phyloP scores from a whole-genome alignment of 208 protist genomes.

The Leptomonas pyrrhocoris region DNA sequence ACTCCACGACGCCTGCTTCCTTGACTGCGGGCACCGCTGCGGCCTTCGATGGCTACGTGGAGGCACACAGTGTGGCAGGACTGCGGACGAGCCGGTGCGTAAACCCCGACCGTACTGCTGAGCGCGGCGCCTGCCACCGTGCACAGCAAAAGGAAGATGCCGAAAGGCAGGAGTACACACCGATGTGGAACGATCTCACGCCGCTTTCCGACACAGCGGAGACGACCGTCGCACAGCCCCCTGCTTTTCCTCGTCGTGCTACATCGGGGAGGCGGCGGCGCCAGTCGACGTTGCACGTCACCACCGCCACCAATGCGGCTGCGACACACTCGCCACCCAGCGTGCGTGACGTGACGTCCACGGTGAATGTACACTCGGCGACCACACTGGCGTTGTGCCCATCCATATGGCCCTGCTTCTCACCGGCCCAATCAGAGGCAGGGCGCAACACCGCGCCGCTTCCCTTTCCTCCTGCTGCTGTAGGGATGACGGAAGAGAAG shows the following conservation, averaged over 20 bases:
- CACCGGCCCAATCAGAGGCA: not conserved
- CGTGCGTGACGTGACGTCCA: too few relatives aligned
- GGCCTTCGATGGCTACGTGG: not conserved
- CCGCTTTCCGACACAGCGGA: too few relatives aligned
- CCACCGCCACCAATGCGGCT: not conserved
- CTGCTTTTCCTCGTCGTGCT: not conserved
- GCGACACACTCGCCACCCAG: not conserved
- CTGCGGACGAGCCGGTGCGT: not conserved
- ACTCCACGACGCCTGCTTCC: not conserved
- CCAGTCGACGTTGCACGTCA: not conserved
- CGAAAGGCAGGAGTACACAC: not conserved
- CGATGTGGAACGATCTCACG: not conserved
- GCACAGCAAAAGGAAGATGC: not conserved
- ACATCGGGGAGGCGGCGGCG: not conserved
- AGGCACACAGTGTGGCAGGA: not conserved
- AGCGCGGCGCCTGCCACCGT: not conserved
- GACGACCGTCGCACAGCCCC: not conserved
- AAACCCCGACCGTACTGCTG: not conserved
- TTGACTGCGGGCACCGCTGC: not conserved
- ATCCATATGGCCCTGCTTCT: not conserved
- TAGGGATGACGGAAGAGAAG: not conserved
- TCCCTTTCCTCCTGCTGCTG: not conserved
- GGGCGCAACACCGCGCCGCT: not conserved
- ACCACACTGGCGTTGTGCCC: not conserved
- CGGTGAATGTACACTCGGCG: not conserved